Percentiles rank a stretch among this genome's conserved stretches.
Evolutionary conservation across 164 flowering plant species (phyloP).

Genomic region (Taxillus chinensis): DNA sequence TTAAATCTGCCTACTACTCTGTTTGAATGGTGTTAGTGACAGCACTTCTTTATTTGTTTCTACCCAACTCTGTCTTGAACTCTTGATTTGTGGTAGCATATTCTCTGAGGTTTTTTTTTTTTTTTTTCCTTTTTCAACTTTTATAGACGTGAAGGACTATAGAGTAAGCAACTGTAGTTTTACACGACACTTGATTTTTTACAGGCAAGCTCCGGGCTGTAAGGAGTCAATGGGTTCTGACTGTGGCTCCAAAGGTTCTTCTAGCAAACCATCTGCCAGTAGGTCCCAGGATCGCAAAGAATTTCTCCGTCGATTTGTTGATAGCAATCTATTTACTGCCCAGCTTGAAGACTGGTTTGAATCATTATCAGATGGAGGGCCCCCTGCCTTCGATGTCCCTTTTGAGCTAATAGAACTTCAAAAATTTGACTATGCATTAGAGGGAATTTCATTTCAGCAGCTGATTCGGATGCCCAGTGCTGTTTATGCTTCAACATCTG

Average conservation of each 20-base stretch:
- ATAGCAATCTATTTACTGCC: constrained; percentile 41
- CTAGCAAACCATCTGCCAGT: constrained; percentile 57
- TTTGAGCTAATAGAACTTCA: constrained; percentile 82
- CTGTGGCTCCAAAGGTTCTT: constrained; percentile 52
- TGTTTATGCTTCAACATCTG: constrained; percentile 68
- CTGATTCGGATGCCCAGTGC: constrained; percentile 85
- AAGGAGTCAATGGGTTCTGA: constrained; percentile 58
- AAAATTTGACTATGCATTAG: constrained; percentile 86
- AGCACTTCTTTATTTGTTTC: no score
- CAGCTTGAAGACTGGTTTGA: constrained; percentile 46
- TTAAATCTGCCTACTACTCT: no score
- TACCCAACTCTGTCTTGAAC: no score
- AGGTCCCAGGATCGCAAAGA: constrained; percentile 51
- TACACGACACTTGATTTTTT: constrained; percentile 1
- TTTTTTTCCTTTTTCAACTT: no score
- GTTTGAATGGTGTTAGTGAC: no score
- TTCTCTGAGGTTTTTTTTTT: no score
- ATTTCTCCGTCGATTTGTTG: constrained; percentile 59
- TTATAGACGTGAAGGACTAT: no score
- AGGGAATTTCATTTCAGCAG: constrained; percentile 81
- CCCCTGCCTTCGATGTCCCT: constrained; percentile 57
- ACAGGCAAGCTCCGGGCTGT: constrained; percentile 63
- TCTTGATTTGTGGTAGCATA: no score
- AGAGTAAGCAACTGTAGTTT: no score
- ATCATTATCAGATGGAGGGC: constrained; percentile 24